Conservation (phyloP, 306 rosid genomes). For the Rosa chinensis region DNA sequence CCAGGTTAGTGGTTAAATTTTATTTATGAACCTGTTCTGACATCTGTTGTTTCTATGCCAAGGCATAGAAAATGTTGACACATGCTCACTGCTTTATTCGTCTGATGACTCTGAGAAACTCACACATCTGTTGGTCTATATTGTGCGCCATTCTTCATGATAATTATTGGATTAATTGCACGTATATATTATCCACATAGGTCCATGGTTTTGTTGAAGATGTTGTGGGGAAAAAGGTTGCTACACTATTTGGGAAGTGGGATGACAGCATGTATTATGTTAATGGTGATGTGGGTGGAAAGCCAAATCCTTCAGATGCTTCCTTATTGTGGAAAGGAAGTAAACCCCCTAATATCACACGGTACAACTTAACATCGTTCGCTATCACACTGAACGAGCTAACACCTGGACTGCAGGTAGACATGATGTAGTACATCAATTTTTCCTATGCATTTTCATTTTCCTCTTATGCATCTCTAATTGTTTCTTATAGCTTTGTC, state of each 20-base stretch:
- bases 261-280: constrained; percentile 72
- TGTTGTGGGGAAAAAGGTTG: constrained; percentile 55
- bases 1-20: constrained; percentile 59
- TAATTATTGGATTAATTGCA: constrained; percentile 13
- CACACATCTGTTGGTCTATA: neutral
- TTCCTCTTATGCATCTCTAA: constrained; percentile 50
- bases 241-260: constrained; percentile 92
- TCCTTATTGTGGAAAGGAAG: constrained; percentile 77
- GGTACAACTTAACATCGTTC: constrained; percentile 95
- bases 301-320: constrained; percentile 50
- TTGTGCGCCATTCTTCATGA: neutral
- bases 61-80: neutral
- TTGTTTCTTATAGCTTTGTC: constrained; percentile 64
- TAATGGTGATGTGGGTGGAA: constrained; percentile 56
- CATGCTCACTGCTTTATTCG: constrained; percentile 6
- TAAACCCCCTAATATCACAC: constrained; percentile 63
- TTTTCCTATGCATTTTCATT: constrained; percentile 35
- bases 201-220: constrained; percentile 89
- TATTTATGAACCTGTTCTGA: neutral
- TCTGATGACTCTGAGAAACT: neutral
- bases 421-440: constrained; percentile 41
- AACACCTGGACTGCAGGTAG: constrained; percentile 81
- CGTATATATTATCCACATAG: constrained; percentile 35
- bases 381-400: constrained; percentile 90
- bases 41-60: neutral